A percentile compares a stretch with the other conserved stretches of the same genome.
phyloP scores from a whole-genome alignment of 1,284 basidiomycete genomes.

The Malassezia yamatoensis region DNA sequence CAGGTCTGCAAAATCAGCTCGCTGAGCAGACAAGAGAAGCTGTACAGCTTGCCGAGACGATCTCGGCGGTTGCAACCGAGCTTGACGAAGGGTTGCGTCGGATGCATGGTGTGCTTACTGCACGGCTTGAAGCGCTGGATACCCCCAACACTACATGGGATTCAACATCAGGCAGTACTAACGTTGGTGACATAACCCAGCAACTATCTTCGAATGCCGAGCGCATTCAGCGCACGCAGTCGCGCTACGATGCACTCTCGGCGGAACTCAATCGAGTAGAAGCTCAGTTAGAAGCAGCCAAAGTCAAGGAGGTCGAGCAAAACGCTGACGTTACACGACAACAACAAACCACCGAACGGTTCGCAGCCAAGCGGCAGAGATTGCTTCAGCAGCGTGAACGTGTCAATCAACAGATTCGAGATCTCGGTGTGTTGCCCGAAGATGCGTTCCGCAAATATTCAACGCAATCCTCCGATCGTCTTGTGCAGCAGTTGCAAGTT shows the following conservation, averaged over 20 bases:
- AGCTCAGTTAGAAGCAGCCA: conserved; percentile 62
- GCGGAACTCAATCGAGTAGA: neutral
- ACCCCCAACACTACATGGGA: conserved; percentile 54
- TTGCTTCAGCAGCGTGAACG: conserved; percentile 75
- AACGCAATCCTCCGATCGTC: conserved; percentile 66
- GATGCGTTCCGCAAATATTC: conserved; percentile 95
- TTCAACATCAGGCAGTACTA: conserved; percentile 62
- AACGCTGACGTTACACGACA: conserved; percentile 72
- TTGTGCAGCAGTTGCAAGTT: conserved; percentile 77
- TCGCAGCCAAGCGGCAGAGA: conserved; percentile 80
- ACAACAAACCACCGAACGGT: conserved; percentile 88
- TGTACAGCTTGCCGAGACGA: conserved; percentile 53
- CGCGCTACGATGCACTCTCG: conserved; percentile 5
- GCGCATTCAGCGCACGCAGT: conserved; percentile 1
- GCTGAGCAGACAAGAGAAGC: conserved; percentile 55
- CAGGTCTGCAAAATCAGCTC: conserved; percentile 62
- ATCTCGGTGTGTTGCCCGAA: conserved; percentile 88
- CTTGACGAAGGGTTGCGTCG: conserved; percentile 76
- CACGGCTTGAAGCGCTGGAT: conserved; percentile 62
- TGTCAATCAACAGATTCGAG: conserved; percentile 84
- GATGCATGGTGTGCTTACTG: conserved; percentile 63
- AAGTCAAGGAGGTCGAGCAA: conserved; percentile 73
- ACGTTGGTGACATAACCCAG: conserved; percentile 48
- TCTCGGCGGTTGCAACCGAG: conserved; percentile 79
- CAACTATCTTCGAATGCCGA: conserved; percentile 1